Percentiles rank a stretch among this genome's conserved stretches.
Conservation (phyloP, 2,329 filamentous ascomycete genomes). For the Cytospora leucostoma region DNA sequence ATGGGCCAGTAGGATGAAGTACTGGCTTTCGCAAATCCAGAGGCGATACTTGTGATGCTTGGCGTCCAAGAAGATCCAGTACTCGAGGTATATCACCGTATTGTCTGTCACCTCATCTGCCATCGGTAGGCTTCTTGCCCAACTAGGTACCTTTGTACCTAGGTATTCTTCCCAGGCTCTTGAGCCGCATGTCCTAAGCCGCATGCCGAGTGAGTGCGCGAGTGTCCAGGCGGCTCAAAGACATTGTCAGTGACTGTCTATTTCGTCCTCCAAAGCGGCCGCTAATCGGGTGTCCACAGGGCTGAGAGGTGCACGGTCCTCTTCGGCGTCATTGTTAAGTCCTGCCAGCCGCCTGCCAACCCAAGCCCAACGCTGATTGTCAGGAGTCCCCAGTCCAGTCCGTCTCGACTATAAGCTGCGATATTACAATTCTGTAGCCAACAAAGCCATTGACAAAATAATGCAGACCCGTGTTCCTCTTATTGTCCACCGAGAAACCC, state of each 20-base stretch:
- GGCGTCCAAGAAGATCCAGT: background rate
- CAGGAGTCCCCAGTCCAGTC: constrained; percentile 9
- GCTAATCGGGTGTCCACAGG: constrained; percentile 14
- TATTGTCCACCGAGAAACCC: background rate
- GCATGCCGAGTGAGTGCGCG: background rate
- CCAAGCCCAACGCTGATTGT: constrained; percentile 5
- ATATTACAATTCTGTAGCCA: constrained; percentile 10
- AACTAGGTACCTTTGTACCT: background rate
- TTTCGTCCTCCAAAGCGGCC: no score
- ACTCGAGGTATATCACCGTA: background rate
- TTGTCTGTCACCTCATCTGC: background rate
- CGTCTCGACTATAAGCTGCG: constrained; percentile 7
- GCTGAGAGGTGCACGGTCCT: constrained; percentile 15
- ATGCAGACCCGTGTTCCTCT: background rate
- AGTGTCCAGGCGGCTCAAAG: background rate
- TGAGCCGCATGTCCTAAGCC: constrained; percentile 7
- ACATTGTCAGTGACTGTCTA: background rate
- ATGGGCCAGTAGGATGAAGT: background rate
- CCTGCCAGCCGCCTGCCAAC: background rate
- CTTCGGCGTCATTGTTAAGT: constrained; percentile 4
- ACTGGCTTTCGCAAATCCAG: background rate
- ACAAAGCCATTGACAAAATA: constrained; percentile 1
- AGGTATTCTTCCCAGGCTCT: background rate
- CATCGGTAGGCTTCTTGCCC: background rate
- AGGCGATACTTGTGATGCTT: background rate